Conservation (phyloP, 1,284 basidiomycete genomes). For the Irpex sp. region DNA sequence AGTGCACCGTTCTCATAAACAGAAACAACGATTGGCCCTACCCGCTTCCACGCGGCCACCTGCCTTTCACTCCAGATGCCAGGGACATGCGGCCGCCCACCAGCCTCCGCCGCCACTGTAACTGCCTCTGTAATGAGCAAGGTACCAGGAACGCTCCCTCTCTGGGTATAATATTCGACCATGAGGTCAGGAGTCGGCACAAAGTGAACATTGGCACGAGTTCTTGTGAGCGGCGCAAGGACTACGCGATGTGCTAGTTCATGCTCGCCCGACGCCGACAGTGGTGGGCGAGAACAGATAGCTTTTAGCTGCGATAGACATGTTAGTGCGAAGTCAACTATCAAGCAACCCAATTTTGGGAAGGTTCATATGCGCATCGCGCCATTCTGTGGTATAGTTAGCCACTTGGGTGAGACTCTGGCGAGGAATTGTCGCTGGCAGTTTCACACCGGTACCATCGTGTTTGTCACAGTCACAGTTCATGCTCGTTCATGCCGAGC, state of each 20-base stretch:
- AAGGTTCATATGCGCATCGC: background rate
- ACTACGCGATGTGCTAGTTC: constrained; percentile 38
- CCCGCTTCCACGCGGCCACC: constrained; percentile 36
- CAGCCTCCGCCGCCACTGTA: constrained; percentile 33
- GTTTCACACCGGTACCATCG: no score
- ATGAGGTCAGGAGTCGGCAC: constrained; percentile 22
- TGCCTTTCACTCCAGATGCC: constrained; percentile 41
- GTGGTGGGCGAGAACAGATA: background rate
- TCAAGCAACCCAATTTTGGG: background rate
- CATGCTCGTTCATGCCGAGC: no score
- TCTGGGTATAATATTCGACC: constrained; percentile 41
- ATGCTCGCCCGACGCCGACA: constrained; percentile 34
- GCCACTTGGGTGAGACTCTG: no score
- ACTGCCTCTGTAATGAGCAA: constrained; percentile 44
- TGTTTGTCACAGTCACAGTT: no score
- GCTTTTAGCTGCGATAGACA: background rate
- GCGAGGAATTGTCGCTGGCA: no score
- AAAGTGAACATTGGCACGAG: constrained; percentile 22
- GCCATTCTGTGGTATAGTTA: no score
- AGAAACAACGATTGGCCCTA: background rate
- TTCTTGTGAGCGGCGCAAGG: constrained; percentile 40
- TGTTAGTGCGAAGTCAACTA: background rate
- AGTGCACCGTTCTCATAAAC: no score
- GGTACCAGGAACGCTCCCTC: constrained; percentile 35
- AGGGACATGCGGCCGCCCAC: constrained; percentile 32